A percentile compares a stretch with the other conserved stretches of the same genome.
phyloP scores from a whole-genome alignment of 768 basidiomycete genomes.

The Psilocybe cyanescens region DNA sequence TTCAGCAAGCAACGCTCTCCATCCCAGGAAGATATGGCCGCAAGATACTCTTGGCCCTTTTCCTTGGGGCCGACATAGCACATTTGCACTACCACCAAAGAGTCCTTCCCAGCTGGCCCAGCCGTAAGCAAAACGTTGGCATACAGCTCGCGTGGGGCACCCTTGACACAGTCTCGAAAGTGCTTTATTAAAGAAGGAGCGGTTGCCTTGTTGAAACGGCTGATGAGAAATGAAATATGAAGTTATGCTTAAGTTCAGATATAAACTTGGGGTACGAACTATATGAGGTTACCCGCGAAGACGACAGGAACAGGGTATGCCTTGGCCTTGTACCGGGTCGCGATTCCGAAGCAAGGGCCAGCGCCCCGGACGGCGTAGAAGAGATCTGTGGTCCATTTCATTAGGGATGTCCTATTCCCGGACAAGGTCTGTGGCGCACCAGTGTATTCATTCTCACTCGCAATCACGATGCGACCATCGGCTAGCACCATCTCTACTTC shows the following conservation, averaged over 20 bases:
- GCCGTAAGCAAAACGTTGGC: constrained; percentile 91
- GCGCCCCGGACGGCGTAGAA: constrained; percentile 91
- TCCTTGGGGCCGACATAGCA: constrained; percentile 83
- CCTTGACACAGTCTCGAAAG: constrained; percentile 92
- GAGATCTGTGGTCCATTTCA: constrained; percentile 53
- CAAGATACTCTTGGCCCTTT: constrained; percentile 76
- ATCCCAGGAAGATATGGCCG: constrained; percentile 85
- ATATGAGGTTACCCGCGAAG: constrained; percentile 91
- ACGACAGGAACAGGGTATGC: constrained; percentile 91
- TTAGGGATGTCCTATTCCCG: not conserved
- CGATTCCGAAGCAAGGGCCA: constrained; percentile 82
- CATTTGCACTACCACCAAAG: constrained; percentile 89
- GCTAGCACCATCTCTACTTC: constrained; percentile 93
- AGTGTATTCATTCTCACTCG: constrained; percentile 72
- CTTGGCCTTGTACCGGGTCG: constrained; percentile 86
- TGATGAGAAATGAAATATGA: constrained; percentile 32
- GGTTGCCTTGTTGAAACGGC: constrained; percentile 87
- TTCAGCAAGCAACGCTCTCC: constrained; percentile 86
- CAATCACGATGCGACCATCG: constrained; percentile 83
- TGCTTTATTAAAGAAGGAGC: constrained; percentile 89
- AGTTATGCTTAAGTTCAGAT: constrained; percentile 1
- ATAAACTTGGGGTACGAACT: constrained; percentile 52
- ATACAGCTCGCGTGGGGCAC: constrained; percentile 85
- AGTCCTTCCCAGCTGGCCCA: constrained; percentile 82
- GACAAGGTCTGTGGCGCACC: constrained; percentile 41